phyloP scores from a whole-genome alignment of 305 asterid genomes.

The Fraxinus angustifolia region DNA sequence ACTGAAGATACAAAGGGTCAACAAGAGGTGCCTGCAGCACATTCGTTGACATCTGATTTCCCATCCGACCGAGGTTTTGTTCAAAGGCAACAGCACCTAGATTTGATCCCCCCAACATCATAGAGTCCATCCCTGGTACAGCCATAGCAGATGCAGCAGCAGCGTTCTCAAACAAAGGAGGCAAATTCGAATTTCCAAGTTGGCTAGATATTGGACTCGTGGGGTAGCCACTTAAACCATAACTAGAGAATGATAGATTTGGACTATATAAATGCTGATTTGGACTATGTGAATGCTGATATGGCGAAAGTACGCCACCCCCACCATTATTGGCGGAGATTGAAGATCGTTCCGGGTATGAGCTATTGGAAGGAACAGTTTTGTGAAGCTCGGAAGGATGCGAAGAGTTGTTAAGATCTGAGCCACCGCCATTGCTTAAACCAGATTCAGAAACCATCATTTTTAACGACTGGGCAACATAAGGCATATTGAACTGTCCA shows the following conservation, averaged over 20 bases:
- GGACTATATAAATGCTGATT: constrained; percentile 63
- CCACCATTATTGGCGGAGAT: constrained; percentile 47
- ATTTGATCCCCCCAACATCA: constrained; percentile 65
- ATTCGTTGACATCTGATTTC: constrained; percentile 59
- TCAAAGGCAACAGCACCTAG: constrained; percentile 53
- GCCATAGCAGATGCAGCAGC: constrained; percentile 90
- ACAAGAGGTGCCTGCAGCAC: constrained; percentile 53
- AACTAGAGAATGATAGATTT: constrained; percentile 57
- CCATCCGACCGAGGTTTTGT: constrained; percentile 59
- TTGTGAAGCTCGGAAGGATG: constrained; percentile 46
- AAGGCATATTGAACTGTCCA: constrained; percentile 34
- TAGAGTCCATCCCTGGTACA: constrained; percentile 77
- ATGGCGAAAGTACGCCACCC: constrained; percentile 50
- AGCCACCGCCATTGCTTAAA: constrained; percentile 35
- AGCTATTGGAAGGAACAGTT: constrained; percentile 41
- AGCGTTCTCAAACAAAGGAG: constrained; percentile 94
- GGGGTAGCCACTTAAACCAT: constrained; percentile 68
- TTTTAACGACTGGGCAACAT: constrained; percentile 33
- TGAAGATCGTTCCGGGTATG: constrained; percentile 56
- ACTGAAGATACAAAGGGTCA: constrained; percentile 87
- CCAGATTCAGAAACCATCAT: constrained; percentile 37
- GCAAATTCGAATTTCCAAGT: constrained; percentile 63
- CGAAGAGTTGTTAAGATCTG: constrained; percentile 38
- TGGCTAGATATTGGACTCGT: constrained; percentile 74
- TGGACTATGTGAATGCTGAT: constrained; percentile 25